Evolutionary conservation across 345 rosid species (phyloP).

Genomic region (Balakata baccata): DNA sequence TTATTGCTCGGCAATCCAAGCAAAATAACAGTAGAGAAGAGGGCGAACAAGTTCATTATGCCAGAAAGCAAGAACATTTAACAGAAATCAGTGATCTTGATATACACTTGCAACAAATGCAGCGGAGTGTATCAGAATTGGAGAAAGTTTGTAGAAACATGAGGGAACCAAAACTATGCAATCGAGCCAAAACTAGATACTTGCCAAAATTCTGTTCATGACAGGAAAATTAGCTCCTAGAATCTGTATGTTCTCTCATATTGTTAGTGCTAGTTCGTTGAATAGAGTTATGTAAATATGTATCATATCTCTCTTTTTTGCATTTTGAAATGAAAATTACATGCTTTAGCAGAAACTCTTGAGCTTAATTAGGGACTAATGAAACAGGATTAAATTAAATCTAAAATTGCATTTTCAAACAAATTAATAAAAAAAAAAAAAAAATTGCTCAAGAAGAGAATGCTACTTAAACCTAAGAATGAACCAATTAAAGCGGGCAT

Average conservation of each 20-base stretch:
- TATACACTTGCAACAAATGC: slow-evolving; percentile 25
- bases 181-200: slow-evolving; percentile 21
- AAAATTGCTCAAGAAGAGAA: too few species aligned
- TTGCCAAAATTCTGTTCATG: slow-evolving; percentile 44
- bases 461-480: not conserved
- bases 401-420: too few species aligned
- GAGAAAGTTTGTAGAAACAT: slow-evolving; percentile 27
- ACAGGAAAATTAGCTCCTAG: not conserved
- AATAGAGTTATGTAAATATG: slow-evolving; percentile 11
- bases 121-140: slow-evolving; percentile 19
- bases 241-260: too few species aligned
- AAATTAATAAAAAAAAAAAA: too few species aligned
- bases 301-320: not conserved
- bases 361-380: too few species aligned
- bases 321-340: not conserved
- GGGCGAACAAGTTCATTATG: slow-evolving; percentile 10
- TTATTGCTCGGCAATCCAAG: slow-evolving; percentile 32
- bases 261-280: not conserved
- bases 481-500: slow-evolving; percentile 16
- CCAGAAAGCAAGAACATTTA: slow-evolving; percentile 18
- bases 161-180: slow-evolving; percentile 26
- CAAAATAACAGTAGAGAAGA: slow-evolving; percentile 6
- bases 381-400: too few species aligned
- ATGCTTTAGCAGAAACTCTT: not conserved
- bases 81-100: slow-evolving; percentile 22